Base-by-base conservation (phyloP, 1,284 basidiomycete genomes). In the Phaffia rhodozyma region DNA sequence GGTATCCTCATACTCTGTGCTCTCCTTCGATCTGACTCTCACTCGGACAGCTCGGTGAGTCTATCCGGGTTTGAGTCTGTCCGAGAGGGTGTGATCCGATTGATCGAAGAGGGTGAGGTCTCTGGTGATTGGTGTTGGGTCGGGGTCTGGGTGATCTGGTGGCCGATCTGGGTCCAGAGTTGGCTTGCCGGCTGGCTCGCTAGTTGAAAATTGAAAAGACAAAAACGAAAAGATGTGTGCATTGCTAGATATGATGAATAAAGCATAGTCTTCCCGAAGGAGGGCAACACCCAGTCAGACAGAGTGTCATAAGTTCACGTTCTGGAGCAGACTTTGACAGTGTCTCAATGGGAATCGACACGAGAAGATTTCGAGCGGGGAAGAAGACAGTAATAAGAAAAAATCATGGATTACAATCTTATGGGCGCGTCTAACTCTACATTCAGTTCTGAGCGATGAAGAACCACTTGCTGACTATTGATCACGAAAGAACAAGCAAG, bases 71-170 rank as follows among this genome's bases (percentile, higher is more conserved):
- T 50, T 65, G 30, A 51, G 58, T 21, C 53, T 25, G 47, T 29
- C 58, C 62, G 68, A 60, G n/a, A 20, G 1, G 67, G 61, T 58
- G 60, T 62, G 50, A 53, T 63, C 3, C 68, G 69, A 32, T 59
- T 74, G 52, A 27, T 69, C 34, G 61, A 51, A 25, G 74, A 75
- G 65, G 76, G 73, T 72, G 66, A 69, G 60, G 61, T 69, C 62
- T 66, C 72, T 3, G 75, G 75, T 1, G 75, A 75, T 63, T 67
- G 74, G 59, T 70, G 72, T 7, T 71, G 73, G 69, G 69, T 71
- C 0, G 71, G 72, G 1, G 58, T 72, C 7, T 70, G 72, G 38
- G 70, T 66, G 0, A 63, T 73, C 2, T 73, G 71, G 62, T 63
- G 72, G 20, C 74, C 76, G 18, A 54, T 76, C 1, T 70, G 71